These are phyloP conservation scores for Ceratocystis alfenasii DNA, from an alignment of 2,329 filamentous ascomycete species.

Conservation along the genomic window DNA sequence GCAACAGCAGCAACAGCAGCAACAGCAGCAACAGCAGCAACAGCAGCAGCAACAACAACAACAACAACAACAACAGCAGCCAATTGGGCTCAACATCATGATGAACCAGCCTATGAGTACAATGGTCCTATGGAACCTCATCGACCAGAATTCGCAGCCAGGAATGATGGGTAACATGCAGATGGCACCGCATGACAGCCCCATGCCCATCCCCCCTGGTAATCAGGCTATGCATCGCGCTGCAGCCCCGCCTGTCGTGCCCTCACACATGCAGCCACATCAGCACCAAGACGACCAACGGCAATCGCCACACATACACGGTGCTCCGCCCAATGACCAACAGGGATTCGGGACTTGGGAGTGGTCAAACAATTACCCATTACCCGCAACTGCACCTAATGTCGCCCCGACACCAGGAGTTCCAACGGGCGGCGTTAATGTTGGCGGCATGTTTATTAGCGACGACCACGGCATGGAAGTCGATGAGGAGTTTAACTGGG, in stretches of 20 bases:
- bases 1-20: not conserved
- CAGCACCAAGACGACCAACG: conserved; percentile 1
- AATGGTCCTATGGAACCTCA: conserved; percentile 21
- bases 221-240: not conserved
- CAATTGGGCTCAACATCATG: conserved; percentile 18
- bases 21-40: not conserved
- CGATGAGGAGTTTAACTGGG: conserved; percentile 18
- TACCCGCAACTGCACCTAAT: not conserved
- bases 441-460: not conserved
- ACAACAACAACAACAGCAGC: not conserved
- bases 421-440: not conserved
- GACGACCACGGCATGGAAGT: conserved; percentile 20
- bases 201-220: not conserved
- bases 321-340: not conserved
- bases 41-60: not conserved
- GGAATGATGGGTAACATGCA: conserved; percentile 11
- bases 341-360: conserved; percentile 7
- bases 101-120: conserved; percentile 19
- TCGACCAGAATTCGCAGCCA: conserved; percentile 13
- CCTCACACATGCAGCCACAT: conserved; percentile 11
- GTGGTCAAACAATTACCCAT: conserved; percentile 5
- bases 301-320: conserved; percentile 7
- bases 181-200: not conserved
- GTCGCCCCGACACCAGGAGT: not conserved
- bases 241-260: conserved; percentile 8